Evolutionary conservation across 2,329 filamentous ascomycete species (phyloP).

Genomic region (Cordyceps farinosa): DNA sequence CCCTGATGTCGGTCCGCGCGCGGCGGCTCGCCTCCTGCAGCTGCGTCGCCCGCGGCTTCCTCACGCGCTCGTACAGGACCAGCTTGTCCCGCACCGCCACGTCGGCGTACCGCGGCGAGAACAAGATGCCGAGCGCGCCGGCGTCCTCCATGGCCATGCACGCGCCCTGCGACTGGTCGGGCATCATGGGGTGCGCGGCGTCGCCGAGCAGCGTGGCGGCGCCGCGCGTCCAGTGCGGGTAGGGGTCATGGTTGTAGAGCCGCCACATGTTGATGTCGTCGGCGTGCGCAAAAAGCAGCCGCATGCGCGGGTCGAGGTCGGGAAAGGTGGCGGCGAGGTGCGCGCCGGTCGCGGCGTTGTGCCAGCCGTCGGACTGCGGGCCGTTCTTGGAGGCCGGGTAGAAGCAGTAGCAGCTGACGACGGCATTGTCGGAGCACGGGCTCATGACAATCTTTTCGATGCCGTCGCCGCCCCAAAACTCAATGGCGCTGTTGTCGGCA

Average conservation of each 20-base stretch:
- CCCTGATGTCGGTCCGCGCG: conserved; percentile 53
- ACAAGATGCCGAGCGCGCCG: conserved; percentile 56
- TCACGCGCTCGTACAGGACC: conserved; percentile 45
- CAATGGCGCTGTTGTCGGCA: conserved; percentile 52
- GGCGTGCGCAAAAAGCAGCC: conserved; percentile 52
- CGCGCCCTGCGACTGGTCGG: conserved; percentile 63
- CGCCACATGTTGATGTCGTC: conserved; percentile 60
- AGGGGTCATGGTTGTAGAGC: conserved; percentile 44
- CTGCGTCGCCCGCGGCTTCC: conserved; percentile 46
- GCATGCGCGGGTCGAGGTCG: conserved; percentile 52
- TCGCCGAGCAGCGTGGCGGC: conserved; percentile 56
- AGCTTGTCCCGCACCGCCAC: conserved; percentile 42
- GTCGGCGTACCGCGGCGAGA: conserved; percentile 38
- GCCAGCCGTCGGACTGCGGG: conserved; percentile 50
- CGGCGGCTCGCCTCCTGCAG: conserved; percentile 50
- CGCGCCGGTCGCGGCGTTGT: conserved; percentile 46
- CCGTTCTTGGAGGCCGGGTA: conserved; percentile 56
- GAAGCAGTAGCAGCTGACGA: conserved; percentile 65
- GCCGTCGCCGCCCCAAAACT: conserved; percentile 64
- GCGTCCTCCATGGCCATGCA: conserved; percentile 65
- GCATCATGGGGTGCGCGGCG: conserved; percentile 65
- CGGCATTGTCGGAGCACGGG: conserved; percentile 57
- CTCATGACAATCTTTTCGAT: conserved; percentile 62
- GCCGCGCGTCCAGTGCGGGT: conserved; percentile 47
- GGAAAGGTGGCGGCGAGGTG: conserved; percentile 56